Evolutionary conservation across 164 flowering plant genomes (phyloP), one percentile per base, ranked within the genome.

Genomic region (Vitis labrusca): DNA sequence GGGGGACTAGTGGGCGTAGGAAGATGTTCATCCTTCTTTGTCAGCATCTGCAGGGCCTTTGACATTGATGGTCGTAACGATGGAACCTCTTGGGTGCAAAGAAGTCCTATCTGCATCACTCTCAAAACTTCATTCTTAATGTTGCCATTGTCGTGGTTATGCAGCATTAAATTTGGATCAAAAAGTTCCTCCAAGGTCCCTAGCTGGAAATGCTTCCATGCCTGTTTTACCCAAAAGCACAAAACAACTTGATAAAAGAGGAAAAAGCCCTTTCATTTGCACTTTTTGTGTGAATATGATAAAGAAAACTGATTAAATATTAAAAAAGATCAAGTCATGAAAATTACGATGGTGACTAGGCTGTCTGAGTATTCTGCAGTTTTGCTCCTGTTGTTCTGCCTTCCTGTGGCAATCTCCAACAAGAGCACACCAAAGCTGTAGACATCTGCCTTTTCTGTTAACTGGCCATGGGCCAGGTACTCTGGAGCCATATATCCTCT

Each of bases 401-500:
- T 77, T 23, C 88, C 91, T 9, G 91, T 81, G 27, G 81, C 80
- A 2, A 75, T 84, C 83, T 89, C 93, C 23, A 89, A 66, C 72
- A 87, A 55, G 37, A 87, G 83, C 59, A 89, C 87, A 0, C 93
- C 91, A 67, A 78, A 89, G 75, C 89, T 85, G 76, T 89, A 85
- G 30, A 89, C 89, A 66, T 89, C 93, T 37, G 77, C 93, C 77
- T 89, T 89, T 52, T 87, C 93, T 14, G 89, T 86, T 15, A 89
- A 63, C 70, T 87, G 88, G 17, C 93, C 89, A 65, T 85, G 86
- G 10, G 90, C 88, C 54, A 87, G 73, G 83, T 89, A 89, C 71
- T 89, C 93, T 48, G 91, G 93, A 32, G 93, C 93, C 88, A 89
- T 85, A 66, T 89, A 89, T 64, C 93, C 92, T 47, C 90, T 88